These are phyloP conservation scores for Pseudoperonospora humuli DNA, from an alignment of 352 stramenopile species.

Conservation along the genomic window DNA sequence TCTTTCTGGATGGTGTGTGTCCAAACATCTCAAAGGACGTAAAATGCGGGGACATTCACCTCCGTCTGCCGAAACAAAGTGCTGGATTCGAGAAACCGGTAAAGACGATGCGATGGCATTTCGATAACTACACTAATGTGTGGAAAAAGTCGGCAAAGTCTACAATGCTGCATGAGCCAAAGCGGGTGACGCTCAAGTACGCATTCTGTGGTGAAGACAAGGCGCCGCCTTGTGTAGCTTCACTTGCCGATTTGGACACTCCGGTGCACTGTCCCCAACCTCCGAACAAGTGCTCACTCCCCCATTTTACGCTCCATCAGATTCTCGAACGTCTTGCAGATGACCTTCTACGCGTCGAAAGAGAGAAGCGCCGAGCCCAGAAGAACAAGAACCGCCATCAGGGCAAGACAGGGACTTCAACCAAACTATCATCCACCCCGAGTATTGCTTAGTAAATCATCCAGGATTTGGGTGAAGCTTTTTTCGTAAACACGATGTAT, in stretches of 20 bases:
- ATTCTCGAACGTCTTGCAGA: constrained; percentile 51
- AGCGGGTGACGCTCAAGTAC: constrained; percentile 22
- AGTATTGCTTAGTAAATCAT: too few relatives aligned
- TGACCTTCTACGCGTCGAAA: constrained; percentile 20
- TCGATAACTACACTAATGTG: constrained; percentile 36
- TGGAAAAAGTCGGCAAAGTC: constrained; percentile 17
- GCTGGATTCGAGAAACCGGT: not conserved
- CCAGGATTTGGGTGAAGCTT: too few relatives aligned
- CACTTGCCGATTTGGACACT: constrained; percentile 9
- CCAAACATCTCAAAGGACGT: constrained; percentile 21
- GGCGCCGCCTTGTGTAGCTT: not conserved
- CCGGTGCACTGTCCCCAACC: constrained; percentile 31
- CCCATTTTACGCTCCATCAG: constrained; percentile 43
- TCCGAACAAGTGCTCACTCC: constrained; percentile 25
- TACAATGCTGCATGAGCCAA: constrained; percentile 3
- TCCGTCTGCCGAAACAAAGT: constrained; percentile 13
- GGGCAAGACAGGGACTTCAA: too few relatives aligned
- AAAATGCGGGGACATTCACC: constrained; percentile 35
- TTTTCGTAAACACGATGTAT: too few relatives aligned
- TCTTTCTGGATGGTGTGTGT: constrained; percentile 41
- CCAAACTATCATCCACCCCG: too few relatives aligned
- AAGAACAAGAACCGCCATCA: constrained; percentile 16
- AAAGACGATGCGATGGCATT: constrained; percentile 20
- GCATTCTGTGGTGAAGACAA: constrained; percentile 32
- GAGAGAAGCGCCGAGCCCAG: constrained; percentile 15